Conservation (phyloP, 768 basidiomycete species). For the Tricholomella constricta region DNA sequence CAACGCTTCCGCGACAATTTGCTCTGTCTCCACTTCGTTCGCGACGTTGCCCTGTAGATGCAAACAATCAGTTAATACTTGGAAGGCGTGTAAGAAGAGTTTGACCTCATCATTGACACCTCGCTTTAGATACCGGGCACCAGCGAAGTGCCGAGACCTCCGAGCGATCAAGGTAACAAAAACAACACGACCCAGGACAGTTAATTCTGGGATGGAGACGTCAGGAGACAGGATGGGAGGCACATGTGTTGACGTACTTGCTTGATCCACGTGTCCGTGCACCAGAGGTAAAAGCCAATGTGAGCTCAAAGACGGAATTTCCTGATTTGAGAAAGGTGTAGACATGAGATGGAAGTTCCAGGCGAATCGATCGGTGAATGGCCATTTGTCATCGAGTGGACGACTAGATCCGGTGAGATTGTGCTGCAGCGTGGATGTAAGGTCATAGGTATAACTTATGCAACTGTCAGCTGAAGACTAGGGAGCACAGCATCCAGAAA, state of each 20-base stretch:
- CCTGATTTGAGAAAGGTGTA: slow-evolving; percentile 56
- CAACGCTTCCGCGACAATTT: slow-evolving; percentile 89
- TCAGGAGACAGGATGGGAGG: background rate
- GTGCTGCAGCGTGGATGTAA: slow-evolving; percentile 93
- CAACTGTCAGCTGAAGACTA: slow-evolving; percentile 3
- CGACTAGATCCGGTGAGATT: slow-evolving; percentile 72
- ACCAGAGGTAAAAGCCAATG: slow-evolving; percentile 91
- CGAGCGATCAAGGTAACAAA: slow-evolving; percentile 96
- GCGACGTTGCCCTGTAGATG: slow-evolving; percentile 88
- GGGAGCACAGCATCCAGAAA: background rate
- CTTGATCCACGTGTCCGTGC: slow-evolving; percentile 97
- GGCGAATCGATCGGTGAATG: slow-evolving; percentile 85
- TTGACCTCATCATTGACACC: slow-evolving; percentile 91
- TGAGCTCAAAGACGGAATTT: slow-evolving; percentile 47
- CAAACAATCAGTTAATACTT: background rate
- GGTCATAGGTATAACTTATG: slow-evolving; percentile 89
- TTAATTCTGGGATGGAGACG: slow-evolving; percentile 62
- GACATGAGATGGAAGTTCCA: slow-evolving; percentile 94
- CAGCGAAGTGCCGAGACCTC: slow-evolving; percentile 92
- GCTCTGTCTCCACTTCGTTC: slow-evolving; percentile 98
- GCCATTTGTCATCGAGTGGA: slow-evolving; percentile 49
- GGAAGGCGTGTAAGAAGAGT: background rate
- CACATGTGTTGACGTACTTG: slow-evolving; percentile 63
- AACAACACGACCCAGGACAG: slow-evolving; percentile 84
- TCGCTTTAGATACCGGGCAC: slow-evolving; percentile 90